Conservation (phyloP, 371 early-diverging fungal species). For the Rhizopus arrhizus region DNA sequence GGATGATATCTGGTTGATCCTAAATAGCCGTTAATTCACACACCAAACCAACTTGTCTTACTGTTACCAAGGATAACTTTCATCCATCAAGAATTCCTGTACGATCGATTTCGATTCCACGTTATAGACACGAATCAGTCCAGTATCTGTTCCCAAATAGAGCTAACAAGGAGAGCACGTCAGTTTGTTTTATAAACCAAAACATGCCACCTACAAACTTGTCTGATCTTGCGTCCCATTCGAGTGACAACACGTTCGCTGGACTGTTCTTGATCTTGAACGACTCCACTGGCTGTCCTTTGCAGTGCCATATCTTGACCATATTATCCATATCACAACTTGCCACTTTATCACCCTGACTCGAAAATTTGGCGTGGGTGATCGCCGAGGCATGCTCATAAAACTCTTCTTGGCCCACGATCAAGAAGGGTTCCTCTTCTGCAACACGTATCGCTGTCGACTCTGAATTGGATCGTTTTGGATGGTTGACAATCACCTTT, state of each 20-base stretch:
- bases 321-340: conserved; percentile 72
- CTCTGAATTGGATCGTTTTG: conserved; percentile 16
- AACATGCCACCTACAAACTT: conserved; percentile 38
- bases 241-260: conserved; percentile 57
- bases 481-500: not conserved
- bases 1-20: conserved; percentile 58
- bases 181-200: not conserved
- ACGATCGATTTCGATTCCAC: conserved; percentile 60
- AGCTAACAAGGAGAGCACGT: conserved; percentile 30
- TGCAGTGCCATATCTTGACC: conserved; percentile 61
- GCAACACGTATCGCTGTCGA: conserved; percentile 1
- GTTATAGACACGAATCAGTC: conserved; percentile 60
- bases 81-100: conserved; percentile 60
- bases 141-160: conserved; percentile 61
- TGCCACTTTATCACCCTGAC: conserved; percentile 60
- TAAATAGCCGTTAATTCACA: conserved; percentile 6
- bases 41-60: not conserved
- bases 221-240: conserved; percentile 67
- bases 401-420: conserved; percentile 59
- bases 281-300: conserved; percentile 51
- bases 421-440: conserved; percentile 48
- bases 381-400: conserved; percentile 67
- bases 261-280: conserved; percentile 53
- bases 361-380: conserved; percentile 63
- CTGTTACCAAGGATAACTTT: conserved; percentile 54